phyloP scores from a whole-genome alignment of 805 yeast genomes.

The Debaryomyces tyrocola region DNA sequence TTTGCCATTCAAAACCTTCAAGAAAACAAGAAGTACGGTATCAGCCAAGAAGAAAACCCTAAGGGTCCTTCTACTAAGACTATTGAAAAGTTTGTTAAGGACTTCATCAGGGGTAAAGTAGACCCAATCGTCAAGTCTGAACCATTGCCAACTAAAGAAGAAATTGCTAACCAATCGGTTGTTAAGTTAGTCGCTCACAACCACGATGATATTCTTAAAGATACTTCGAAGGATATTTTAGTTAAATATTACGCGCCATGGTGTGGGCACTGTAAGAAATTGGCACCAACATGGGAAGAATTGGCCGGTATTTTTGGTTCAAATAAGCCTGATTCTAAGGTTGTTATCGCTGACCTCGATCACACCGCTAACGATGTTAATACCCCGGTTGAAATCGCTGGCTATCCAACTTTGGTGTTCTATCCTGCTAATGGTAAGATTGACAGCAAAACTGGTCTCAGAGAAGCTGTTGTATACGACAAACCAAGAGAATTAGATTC shows the following conservation, averaged over 20 bases:
- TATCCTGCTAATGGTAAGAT: slow-evolving; percentile 72
- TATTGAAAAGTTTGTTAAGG: slow-evolving; percentile 61
- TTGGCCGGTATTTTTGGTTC: slow-evolving; percentile 67
- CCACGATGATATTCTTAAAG: slow-evolving; percentile 66
- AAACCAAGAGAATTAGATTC: slow-evolving; percentile 75
- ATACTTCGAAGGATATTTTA: slow-evolving; percentile 62
- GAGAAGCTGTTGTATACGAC: slow-evolving; percentile 58
- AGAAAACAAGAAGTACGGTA: slow-evolving; percentile 74
- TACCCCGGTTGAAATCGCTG: slow-evolving; percentile 62
- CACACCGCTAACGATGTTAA: slow-evolving; percentile 88
- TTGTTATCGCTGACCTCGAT: slow-evolving; percentile 82
- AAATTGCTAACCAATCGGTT: slow-evolving; percentile 55
- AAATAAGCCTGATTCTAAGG: slow-evolving; percentile 49
- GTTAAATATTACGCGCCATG: slow-evolving; percentile 96
- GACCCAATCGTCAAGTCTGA: slow-evolving; percentile 80
- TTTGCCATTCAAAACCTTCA: slow-evolving; percentile 79
- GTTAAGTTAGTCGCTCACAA: slow-evolving; percentile 79
- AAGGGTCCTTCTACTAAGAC: slow-evolving; percentile 47
- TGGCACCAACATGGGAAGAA: slow-evolving; percentile 87
- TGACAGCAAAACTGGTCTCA: slow-evolving; percentile 42
- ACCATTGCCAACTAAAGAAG: slow-evolving; percentile 81
- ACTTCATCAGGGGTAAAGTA: slow-evolving; percentile 63
- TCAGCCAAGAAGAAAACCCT: slow-evolving; percentile 56
- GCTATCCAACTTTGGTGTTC: slow-evolving; percentile 89
- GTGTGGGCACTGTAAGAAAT: slow-evolving; percentile 95